These are phyloP conservation scores for Parascedosporium putredinis DNA, from an alignment of 2,329 filamentous ascomycete genomes.

Conservation along the genomic window DNA sequence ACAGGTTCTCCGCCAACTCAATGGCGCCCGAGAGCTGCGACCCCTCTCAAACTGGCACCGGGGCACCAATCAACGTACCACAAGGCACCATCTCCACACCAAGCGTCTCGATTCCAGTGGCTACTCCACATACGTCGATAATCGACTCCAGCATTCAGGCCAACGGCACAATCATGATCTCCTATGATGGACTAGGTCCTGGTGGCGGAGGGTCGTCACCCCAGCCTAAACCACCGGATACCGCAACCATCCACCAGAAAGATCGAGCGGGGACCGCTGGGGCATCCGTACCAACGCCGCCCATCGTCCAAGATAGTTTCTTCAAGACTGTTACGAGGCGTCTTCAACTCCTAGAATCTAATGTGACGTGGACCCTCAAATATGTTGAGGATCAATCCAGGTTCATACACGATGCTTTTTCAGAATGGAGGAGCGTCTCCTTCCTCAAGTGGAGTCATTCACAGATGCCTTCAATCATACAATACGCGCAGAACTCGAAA, in stretches of 20 bases:
- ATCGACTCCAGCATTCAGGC: too few relatives aligned
- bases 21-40: too few relatives aligned
- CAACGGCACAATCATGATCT: too few relatives aligned
- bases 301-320: constrained; percentile 92
- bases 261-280: constrained; percentile 28
- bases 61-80: too few relatives aligned
- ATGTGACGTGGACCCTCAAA: constrained; percentile 82
- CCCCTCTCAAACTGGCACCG: too few relatives aligned
- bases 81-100: too few relatives aligned
- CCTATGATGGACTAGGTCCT: too few relatives aligned
- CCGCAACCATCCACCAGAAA: constrained; percentile 19
- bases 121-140: too few relatives aligned
- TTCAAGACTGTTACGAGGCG: constrained; percentile 96
- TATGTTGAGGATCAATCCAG: constrained; percentile 96
- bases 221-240: not conserved
- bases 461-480: constrained; percentile 79
- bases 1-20: too few relatives aligned
- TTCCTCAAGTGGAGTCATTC: constrained; percentile 73
- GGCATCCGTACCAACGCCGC: constrained; percentile 41
- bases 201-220: not conserved
- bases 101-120: too few relatives aligned
- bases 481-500: constrained; percentile 69
- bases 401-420: constrained; percentile 72
- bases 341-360: constrained; percentile 80
- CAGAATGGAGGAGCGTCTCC: constrained; percentile 79